A percentile compares a stretch with the other conserved stretches of the same genome.
Conservation (phyloP, 768 basidiomycete genomes). For the Nidula microcarpa region DNA sequence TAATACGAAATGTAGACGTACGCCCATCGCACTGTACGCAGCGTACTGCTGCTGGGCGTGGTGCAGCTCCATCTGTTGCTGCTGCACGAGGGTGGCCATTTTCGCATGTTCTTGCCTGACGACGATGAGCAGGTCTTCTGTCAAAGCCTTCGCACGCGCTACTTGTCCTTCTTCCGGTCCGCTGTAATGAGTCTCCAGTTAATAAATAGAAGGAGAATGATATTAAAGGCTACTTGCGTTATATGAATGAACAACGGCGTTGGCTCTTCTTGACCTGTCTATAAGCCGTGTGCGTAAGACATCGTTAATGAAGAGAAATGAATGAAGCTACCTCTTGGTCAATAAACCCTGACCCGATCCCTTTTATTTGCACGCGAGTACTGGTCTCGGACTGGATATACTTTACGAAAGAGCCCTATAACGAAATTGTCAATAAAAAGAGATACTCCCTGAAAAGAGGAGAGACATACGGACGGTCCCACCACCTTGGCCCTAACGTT, state of each 20-base stretch:
- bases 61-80: slow-evolving; percentile 85
- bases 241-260: slow-evolving; percentile 92
- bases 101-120: slow-evolving; percentile 87
- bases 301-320: neutral
- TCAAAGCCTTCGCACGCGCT: slow-evolving; percentile 79
- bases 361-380: slow-evolving; percentile 97
- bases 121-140: slow-evolving; percentile 88
- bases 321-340: slow-evolving; percentile 38
- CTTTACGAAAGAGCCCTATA: slow-evolving; percentile 93
- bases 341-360: slow-evolving; percentile 90
- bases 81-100: slow-evolving; percentile 56
- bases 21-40: slow-evolving; percentile 61
- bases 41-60: slow-evolving; percentile 82
- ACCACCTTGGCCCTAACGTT: slow-evolving; percentile 98
- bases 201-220: slow-evolving; percentile 1
- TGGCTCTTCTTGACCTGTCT: slow-evolving; percentile 83
- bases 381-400: slow-evolving; percentile 96
- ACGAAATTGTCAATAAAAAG: neutral
- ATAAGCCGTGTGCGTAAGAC: neutral
- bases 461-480: slow-evolving; percentile 73
- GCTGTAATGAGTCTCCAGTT: slow-evolving; percentile 12
- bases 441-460: neutral
- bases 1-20: slow-evolving; percentile 26
- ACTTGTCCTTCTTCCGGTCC: slow-evolving; percentile 90
- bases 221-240: slow-evolving; percentile 52